phyloP scores from a whole-genome alignment of 306 rosid genomes.

The Clitoria ternatea region DNA sequence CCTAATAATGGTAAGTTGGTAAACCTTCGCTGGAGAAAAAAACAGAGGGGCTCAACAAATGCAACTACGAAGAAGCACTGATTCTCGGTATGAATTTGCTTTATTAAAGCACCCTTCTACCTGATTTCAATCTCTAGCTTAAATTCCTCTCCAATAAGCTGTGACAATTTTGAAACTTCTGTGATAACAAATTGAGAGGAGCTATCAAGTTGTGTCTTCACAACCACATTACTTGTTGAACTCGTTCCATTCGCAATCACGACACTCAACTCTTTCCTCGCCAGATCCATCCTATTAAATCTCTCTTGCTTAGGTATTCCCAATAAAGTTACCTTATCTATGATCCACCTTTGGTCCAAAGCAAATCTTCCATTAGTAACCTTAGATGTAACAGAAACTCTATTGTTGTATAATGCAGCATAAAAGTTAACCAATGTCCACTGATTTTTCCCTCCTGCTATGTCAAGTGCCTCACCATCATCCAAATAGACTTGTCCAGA shows the following conservation, averaged over 20 bases:
- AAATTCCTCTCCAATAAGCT: constrained; percentile 65
- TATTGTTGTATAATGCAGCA: constrained; percentile 11
- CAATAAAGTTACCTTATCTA: constrained; percentile 52
- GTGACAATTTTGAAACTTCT: constrained; percentile 43
- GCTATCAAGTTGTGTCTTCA: constrained; percentile 21
- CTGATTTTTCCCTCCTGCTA: constrained; percentile 43
- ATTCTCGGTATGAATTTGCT: neutral
- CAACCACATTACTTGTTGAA: constrained; percentile 17
- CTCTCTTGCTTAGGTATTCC: constrained; percentile 47
- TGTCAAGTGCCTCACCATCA: constrained; percentile 60
- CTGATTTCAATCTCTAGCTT: constrained; percentile 31
- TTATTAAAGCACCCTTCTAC: constrained; percentile 7
- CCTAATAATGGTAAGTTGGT: no score
- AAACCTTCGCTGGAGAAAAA: neutral
- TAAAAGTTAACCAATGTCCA: constrained; percentile 64
- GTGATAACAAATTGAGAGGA: constrained; percentile 33
- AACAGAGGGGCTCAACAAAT: neutral
- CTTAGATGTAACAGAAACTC: constrained; percentile 38
- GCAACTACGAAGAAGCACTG: neutral
- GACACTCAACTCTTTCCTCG: constrained; percentile 21
- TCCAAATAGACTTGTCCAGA: constrained; percentile 77
- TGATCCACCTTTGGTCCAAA: constrained; percentile 50
- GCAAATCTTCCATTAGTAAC: constrained; percentile 62
- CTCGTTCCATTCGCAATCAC: constrained; percentile 24
- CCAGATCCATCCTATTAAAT: neutral